These are phyloP conservation scores for Calycina herbarum DNA, from an alignment of 2,329 filamentous ascomycete genomes.

Conservation along the genomic window DNA sequence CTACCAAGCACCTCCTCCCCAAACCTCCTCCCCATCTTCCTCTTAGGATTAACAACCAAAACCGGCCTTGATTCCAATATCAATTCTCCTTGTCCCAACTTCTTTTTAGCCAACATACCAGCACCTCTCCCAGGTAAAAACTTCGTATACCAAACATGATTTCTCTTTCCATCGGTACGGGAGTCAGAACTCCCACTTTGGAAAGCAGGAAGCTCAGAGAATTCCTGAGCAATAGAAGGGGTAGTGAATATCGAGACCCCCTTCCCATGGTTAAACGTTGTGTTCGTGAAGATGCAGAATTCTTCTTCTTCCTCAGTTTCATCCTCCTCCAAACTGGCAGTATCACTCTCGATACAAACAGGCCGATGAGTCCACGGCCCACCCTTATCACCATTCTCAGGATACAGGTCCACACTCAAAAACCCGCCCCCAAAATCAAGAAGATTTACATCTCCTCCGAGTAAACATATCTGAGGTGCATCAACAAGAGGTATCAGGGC, in stretches of 20 bases:
- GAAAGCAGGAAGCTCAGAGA: constrained; percentile 9
- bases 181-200: background rate
- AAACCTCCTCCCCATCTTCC: background rate
- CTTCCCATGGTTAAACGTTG: constrained; percentile 7
- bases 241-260: constrained; percentile 20
- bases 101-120: constrained; percentile 9
- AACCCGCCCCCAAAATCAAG: background rate
- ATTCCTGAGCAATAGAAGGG: constrained; percentile 13
- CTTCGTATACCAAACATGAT: constrained; percentile 2
- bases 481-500: background rate
- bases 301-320: background rate
- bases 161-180: no score
- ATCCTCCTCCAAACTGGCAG: background rate
- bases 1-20: constrained; percentile 10
- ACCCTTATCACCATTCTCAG: background rate
- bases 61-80: constrained; percentile 8
- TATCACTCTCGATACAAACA: constrained; percentile 4
- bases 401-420: background rate
- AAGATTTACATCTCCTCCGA: background rate
- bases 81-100: constrained; percentile 9
- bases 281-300: constrained; percentile 17
- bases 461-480: background rate
- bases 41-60: constrained; percentile 7
- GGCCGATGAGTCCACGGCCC: constrained; percentile 6
- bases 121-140: constrained; percentile 9